These are phyloP conservation scores for Daldinia grandis DNA, from an alignment of 495 filamentous ascomycete genomes.

Conservation along the genomic window DNA sequence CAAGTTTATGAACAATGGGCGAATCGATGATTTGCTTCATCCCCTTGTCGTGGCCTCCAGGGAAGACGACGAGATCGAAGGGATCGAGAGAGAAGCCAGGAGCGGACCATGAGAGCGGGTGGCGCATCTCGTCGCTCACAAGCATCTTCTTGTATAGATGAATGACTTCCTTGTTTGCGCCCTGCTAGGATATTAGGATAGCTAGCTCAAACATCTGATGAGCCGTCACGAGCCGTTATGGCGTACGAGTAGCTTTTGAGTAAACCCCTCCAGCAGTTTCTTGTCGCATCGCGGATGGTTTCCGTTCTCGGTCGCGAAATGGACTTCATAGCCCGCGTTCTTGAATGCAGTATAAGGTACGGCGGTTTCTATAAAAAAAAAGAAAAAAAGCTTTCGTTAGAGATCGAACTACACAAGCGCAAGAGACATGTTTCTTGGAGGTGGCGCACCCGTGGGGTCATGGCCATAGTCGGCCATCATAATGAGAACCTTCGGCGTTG, in stretches of 20 bases:
- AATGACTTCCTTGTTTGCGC: slow-evolving; percentile 55
- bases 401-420: background rate
- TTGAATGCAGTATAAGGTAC: slow-evolving; percentile 62
- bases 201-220: background rate
- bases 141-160: slow-evolving; percentile 55
- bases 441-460: slow-evolving; percentile 60
- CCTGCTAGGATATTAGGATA: slow-evolving; percentile 48
- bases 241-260: slow-evolving; percentile 61
- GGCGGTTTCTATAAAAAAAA: slow-evolving; percentile 65
- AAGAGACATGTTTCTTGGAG: background rate
- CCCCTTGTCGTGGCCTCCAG: slow-evolving; percentile 63
- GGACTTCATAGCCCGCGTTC: slow-evolving; percentile 58
- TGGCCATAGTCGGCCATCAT: slow-evolving; percentile 66
- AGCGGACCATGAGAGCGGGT: slow-evolving; percentile 57
- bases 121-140: slow-evolving; percentile 51
- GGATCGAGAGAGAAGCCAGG: slow-evolving; percentile 55
- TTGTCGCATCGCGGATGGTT: slow-evolving; percentile 59
- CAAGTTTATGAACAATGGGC: slow-evolving; percentile 54
- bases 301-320: slow-evolving; percentile 62
- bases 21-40: slow-evolving; percentile 63
- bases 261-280: slow-evolving; percentile 61
- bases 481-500: slow-evolving; percentile 50
- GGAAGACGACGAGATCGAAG: slow-evolving; percentile 61
- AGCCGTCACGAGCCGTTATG: slow-evolving; percentile 6
- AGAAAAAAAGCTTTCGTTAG: background rate